These are phyloP conservation scores for Picocystis sp. DNA, from an alignment of 163 green algal species.

Conservation along the genomic window DNA sequence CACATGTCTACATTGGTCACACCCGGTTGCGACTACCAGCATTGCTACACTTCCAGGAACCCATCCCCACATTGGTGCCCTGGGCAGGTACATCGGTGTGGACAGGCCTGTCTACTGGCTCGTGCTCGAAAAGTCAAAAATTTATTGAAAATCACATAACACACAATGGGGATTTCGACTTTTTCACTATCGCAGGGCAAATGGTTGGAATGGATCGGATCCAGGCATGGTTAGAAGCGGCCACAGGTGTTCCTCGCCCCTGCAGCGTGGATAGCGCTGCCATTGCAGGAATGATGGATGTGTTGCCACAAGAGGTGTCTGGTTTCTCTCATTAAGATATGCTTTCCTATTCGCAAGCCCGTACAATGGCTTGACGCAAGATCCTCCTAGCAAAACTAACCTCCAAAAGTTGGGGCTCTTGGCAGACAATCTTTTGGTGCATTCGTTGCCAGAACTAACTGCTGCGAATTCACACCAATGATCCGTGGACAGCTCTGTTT, in stretches of 20 bases:
- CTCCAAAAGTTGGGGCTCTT: no score
- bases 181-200: slow-evolving; percentile 17
- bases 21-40: slow-evolving; percentile 23
- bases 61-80: slow-evolving; percentile 26
- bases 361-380: no score
- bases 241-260: slow-evolving; percentile 4
- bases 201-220: slow-evolving; percentile 9
- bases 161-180: slow-evolving; percentile 31
- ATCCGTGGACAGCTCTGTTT: no score
- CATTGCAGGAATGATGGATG: slow-evolving; percentile 22
- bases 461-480: no score
- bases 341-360: slow-evolving; percentile 5
- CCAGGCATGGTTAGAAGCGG: slow-evolving; percentile 12
- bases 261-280: slow-evolving; percentile 14
- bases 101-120: not conserved
- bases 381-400: no score
- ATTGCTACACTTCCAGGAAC: slow-evolving; percentile 19
- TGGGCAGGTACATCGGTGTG: not conserved
- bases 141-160: slow-evolving; percentile 19
- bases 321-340: slow-evolving; percentile 12
- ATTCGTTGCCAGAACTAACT: no score
- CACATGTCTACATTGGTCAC: slow-evolving; percentile 13
- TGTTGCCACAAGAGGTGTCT: slow-evolving; percentile 21
- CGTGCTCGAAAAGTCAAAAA: not conserved
- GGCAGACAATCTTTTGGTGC: no score